A percentile compares a stretch with the other conserved stretches of the same genome.
These are phyloP conservation scores for Euphorbia pulcherrima DNA, from an alignment of 345 rosid species.

Conservation along the genomic window DNA sequence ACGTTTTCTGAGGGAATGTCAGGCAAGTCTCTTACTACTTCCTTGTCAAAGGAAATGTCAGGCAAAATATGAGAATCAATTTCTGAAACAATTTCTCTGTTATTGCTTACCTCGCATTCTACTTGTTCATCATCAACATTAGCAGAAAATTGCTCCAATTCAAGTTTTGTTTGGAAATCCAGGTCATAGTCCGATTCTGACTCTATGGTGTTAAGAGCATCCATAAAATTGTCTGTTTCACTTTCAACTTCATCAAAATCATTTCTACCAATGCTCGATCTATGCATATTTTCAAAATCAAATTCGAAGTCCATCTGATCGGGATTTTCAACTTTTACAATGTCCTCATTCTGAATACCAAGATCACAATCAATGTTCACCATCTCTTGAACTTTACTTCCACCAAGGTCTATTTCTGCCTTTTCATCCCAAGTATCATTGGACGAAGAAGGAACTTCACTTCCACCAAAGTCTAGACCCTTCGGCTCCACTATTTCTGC, in stretches of 20 bases:
- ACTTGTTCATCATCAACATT: conserved; percentile 19
- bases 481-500: conserved; percentile 52
- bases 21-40: conserved; percentile 18
- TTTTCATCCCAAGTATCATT: conserved; percentile 80
- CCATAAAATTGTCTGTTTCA: conserved; percentile 68
- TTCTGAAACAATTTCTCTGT: conserved; percentile 15
- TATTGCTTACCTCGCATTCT: conserved; percentile 22
- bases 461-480: conserved; percentile 27
- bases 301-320: conserved; percentile 26
- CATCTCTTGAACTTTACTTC: conserved; percentile 33
- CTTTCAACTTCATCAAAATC: conserved; percentile 61
- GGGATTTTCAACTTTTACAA: conserved; percentile 20
- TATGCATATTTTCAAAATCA: conserved; percentile 29
- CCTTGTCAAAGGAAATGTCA: conserved; percentile 23
- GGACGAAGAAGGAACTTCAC: conserved; percentile 40
- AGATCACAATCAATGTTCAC: conserved; percentile 29
- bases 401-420: conserved; percentile 45
- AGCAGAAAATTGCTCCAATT: conserved; percentile 30
- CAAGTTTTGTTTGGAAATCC: conserved; percentile 48
- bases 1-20: conserved; percentile 30
- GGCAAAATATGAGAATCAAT: conserved; percentile 27
- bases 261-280: conserved; percentile 27
- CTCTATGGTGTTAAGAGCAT: conserved; percentile 82
- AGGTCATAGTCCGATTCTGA: conserved; percentile 62
- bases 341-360: conserved; percentile 24